Percentiles rank a stretch among this genome's conserved stretches.
These are phyloP conservation scores for Puccinia novopanici DNA, from an alignment of 1,284 basidiomycete genomes.

Conservation along the genomic window DNA sequence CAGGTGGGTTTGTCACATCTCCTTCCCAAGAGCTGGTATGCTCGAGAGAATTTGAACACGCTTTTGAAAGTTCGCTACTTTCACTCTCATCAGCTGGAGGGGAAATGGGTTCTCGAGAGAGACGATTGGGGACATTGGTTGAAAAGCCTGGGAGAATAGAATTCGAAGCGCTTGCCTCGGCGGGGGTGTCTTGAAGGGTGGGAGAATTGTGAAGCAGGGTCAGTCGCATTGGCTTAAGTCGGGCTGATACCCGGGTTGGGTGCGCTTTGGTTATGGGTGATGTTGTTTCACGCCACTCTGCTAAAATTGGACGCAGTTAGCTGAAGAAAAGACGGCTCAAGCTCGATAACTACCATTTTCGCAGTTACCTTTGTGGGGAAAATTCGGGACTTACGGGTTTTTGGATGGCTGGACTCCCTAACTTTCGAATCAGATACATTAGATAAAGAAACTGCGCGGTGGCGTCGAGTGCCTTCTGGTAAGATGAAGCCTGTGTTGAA, in stretches of 20 bases:
- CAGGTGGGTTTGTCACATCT: not conserved
- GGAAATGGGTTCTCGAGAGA: not conserved
- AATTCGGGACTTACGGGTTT: slow-evolving; percentile 17
- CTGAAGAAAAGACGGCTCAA: not conserved
- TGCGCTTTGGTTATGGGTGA: slow-evolving; percentile 23
- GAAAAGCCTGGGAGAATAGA: not conserved
- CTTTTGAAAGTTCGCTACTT: slow-evolving; percentile 48
- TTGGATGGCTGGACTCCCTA: slow-evolving; percentile 8
- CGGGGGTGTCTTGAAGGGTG: not conserved
- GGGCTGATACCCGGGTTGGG: slow-evolving; percentile 8
- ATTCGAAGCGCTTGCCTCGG: not conserved
- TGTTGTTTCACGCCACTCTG: slow-evolving; percentile 12
- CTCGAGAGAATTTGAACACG: slow-evolving; percentile 24
- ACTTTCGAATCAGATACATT: slow-evolving; percentile 10
- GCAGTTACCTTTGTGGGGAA: not conserved
- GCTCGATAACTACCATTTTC: not conserved
- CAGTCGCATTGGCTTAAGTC: slow-evolving; percentile 27
- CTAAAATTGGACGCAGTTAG: slow-evolving; percentile 1
- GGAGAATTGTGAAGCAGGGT: slow-evolving; percentile 27
- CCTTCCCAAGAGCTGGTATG: not conserved
- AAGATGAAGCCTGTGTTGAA: slow-evolving; percentile 50
- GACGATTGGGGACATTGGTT: not conserved
- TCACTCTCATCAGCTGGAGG: slow-evolving; percentile 8
- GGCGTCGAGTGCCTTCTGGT: slow-evolving; percentile 39
- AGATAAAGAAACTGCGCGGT: slow-evolving; percentile 24